Conservation (phyloP, 768 basidiomycete species). For the Tricholoma matsutake region DNA sequence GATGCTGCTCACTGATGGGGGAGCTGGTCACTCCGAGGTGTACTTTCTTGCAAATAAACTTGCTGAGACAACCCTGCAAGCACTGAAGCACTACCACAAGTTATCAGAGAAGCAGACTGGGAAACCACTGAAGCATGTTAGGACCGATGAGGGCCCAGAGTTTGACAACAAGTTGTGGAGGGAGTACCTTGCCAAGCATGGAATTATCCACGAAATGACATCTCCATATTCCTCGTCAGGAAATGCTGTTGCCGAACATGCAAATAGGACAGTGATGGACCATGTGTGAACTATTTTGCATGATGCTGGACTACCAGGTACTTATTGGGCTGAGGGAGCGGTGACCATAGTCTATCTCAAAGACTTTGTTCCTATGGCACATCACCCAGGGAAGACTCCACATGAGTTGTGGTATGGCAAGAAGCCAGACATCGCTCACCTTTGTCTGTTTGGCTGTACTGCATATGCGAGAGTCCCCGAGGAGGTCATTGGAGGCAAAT, state of each 20-base stretch:
- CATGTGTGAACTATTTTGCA: conserved; percentile 16
- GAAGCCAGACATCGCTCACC: background rate
- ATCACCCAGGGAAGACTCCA: background rate
- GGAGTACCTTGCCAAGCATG: conserved; percentile 11
- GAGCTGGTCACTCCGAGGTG: conserved; percentile 8
- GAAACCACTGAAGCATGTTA: conserved; percentile 9
- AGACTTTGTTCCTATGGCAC: background rate
- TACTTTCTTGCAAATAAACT: conserved; percentile 23
- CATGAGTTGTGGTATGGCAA: background rate
- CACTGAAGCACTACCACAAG: background rate
- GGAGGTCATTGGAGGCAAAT: no score
- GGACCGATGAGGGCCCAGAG: conserved; percentile 26
- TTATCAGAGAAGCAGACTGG: conserved; percentile 17
- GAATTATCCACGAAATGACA: conserved; percentile 21
- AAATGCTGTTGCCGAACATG: conserved; percentile 7
- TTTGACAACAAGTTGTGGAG: conserved; percentile 22
- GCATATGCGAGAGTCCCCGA: no score
- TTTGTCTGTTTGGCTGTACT: no score
- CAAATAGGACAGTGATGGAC: conserved; percentile 19
- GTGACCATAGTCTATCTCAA: background rate
- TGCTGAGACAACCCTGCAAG: conserved; percentile 7
- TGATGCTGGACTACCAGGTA: conserved; percentile 15
- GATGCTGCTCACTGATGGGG: conserved; percentile 22
- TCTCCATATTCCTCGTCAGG: no score
- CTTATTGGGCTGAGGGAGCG: conserved; percentile 3